phyloP scores from a whole-genome alignment of 495 filamentous ascomycete genomes.

The Mycothermus thermophilus region DNA sequence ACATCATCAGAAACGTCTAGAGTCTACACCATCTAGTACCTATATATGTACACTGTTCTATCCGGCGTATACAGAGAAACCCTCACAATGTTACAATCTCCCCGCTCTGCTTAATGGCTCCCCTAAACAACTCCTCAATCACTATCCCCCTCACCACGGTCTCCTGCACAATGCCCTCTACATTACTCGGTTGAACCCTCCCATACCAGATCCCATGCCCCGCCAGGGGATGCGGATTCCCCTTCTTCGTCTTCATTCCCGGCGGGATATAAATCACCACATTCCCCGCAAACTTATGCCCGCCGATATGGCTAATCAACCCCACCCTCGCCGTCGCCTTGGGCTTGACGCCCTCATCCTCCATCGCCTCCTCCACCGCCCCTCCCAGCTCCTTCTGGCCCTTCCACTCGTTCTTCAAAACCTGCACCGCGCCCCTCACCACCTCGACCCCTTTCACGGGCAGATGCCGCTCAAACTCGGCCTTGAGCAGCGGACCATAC shows the following conservation, averaged over 20 bases:
- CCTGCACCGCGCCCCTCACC: conserved; percentile 21
- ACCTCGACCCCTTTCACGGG: conserved; percentile 24
- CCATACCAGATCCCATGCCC: conserved; percentile 92
- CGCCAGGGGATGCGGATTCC: conserved; percentile 43
- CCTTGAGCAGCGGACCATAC: conserved; percentile 55
- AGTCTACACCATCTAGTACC: too few species aligned
- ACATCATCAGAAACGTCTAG: too few species aligned
- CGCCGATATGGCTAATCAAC: conserved; percentile 76
- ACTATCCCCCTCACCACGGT: conserved; percentile 62
- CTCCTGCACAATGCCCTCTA: conserved; percentile 72
- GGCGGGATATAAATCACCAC: conserved; percentile 81
- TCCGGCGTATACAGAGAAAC: too few species aligned
- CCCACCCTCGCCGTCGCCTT: conserved; percentile 45
- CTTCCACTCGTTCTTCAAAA: conserved; percentile 8
- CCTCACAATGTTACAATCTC: conserved; percentile 30
- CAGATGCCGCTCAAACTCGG: conserved; percentile 46
- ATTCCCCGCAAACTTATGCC: conserved; percentile 90
- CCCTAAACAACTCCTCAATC: conserved; percentile 61
- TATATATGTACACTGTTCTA: too few species aligned
- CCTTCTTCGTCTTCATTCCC: conserved; percentile 19
- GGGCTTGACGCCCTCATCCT: conserved; percentile 3
- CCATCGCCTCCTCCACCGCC: conserved; percentile 7
- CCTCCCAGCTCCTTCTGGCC: conserved; percentile 10
- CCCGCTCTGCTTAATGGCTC: conserved; percentile 38
- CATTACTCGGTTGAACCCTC: conserved; percentile 69